Percentiles rank a stretch among this genome's conserved stretches.
Conservation (phyloP, 192 early-diverging fungal genomes). For the Coemansia interrupta region DNA sequence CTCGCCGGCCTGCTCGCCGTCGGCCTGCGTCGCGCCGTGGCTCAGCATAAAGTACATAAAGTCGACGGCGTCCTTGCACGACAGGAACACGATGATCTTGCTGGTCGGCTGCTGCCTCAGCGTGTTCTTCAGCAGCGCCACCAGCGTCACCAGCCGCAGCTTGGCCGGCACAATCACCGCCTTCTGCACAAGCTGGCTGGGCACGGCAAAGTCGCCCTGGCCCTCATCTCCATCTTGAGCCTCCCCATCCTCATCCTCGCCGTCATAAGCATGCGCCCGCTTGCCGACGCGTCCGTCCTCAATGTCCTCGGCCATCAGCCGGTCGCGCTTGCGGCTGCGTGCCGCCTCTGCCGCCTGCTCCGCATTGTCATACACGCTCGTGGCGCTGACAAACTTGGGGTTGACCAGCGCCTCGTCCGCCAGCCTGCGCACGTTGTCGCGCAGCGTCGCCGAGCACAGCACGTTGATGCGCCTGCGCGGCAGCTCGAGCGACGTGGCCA, state of each 20-base stretch:
- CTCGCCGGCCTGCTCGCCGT: conserved; percentile 41
- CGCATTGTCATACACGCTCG: conserved; percentile 33
- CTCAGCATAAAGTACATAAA: conserved; percentile 86
- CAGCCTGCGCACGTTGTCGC: conserved; percentile 76
- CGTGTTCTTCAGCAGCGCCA: conserved; percentile 66
- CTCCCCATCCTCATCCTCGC: conserved; percentile 38
- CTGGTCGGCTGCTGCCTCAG: conserved; percentile 30
- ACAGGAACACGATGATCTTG: conserved; percentile 87
- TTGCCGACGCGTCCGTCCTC: conserved; percentile 23
- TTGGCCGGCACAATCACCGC: conserved; percentile 87
- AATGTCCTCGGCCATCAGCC: conserved; percentile 18
- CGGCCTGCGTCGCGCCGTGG: conserved; percentile 52
- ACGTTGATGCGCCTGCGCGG: conserved; percentile 70
- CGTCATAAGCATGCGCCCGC: neutral
- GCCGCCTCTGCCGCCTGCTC: conserved; percentile 39
- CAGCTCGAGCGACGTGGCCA: conserved; percentile 48
- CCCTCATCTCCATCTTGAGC: conserved; percentile 4
- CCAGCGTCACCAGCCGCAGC: conserved; percentile 82
- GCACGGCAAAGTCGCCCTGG: conserved; percentile 59
- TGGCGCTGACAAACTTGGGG: conserved; percentile 76
- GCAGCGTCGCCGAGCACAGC: conserved; percentile 90
- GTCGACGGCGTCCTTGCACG: conserved; percentile 91
- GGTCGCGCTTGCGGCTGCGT: conserved; percentile 18
- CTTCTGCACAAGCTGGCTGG: conserved; percentile 83
- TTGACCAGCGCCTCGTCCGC: conserved; percentile 74